A percentile compares a stretch with the other conserved stretches of the same genome.
phyloP scores from a whole-genome alignment of 108 stramenopile genomes.

The Conticribra weissflogii region DNA sequence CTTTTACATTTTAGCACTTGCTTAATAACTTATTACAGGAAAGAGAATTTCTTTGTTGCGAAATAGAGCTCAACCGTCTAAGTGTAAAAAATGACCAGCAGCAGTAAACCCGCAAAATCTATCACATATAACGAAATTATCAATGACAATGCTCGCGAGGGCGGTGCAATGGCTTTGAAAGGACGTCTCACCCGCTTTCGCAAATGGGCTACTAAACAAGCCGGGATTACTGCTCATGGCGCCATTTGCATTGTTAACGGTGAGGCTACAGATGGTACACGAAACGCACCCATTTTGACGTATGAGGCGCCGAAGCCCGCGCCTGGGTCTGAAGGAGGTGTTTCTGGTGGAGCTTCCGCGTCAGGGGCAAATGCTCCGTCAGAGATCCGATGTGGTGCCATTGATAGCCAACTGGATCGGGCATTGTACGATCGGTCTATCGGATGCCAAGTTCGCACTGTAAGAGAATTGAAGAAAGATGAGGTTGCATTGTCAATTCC shows the following conservation, averaged over 20 bases:
- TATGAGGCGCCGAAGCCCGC: conserved; percentile 46
- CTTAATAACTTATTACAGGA: too few relatives aligned
- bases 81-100: conserved; percentile 16
- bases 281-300: conserved; percentile 79
- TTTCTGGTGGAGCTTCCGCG: neutral
- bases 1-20: too few relatives aligned
- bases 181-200: conserved; percentile 72
- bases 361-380: conserved; percentile 12
- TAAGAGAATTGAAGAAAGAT: conserved; percentile 76
- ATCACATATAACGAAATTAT: conserved; percentile 42
- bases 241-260: conserved; percentile 84
- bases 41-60: too few relatives aligned
- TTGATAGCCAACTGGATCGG: conserved; percentile 68
- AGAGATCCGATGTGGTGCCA: conserved; percentile 66
- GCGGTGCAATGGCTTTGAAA: conserved; percentile 65
- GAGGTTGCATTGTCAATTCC: conserved; percentile 79
- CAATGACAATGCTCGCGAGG: conserved; percentile 25
- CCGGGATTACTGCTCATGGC: conserved; percentile 64
- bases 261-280: conserved; percentile 89
- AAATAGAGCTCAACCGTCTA: too few relatives aligned
- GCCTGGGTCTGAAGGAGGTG: conserved; percentile 24
- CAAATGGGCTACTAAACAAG: conserved; percentile 74
- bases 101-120: conserved; percentile 4
- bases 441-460: conserved; percentile 82
- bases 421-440: conserved; percentile 85